Evolutionary conservation across 176 grass and related monocot genomes (phyloP), one percentile per base, ranked within the genome.

Genomic region (Bolboschoenus planiculmis): DNA sequence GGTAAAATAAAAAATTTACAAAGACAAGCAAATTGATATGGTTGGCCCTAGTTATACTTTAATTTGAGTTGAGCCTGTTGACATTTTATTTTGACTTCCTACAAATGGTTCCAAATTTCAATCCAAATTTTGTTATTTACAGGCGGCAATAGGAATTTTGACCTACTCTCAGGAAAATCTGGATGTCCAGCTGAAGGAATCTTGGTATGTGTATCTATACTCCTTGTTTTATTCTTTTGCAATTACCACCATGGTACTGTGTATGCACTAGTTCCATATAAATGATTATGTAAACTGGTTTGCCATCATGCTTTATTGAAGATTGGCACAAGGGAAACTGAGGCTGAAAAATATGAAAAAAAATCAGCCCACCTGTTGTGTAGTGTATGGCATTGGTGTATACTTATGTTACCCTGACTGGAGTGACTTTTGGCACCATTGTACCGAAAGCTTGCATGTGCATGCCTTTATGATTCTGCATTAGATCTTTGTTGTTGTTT

Each of bases 171-270:
- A 98, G 80, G 88, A 91, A 85, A 27, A 91, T 87, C 74, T 93
- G 66, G 95, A 95, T 68, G 95, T 98, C 80, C 95, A 95, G 83
- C 87, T 98, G 80, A 98, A 98, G 86, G 95, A 98, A 84, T 98
- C 95, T 74, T 98, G 95, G 95, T 98, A 98, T 21, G 35, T 36
- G 24, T 88, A 73, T 23, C 82, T 86, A 81, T 39, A 30, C 27
- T 62, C 7, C 31, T 47, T 58, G 10, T 81, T 77, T 50, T 68
- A 87, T 68, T n/a, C 13, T 42, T 82, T 48, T 50, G 43, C 15
- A 76, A 31, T 33, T 31, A 51, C 40, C 7, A 50, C 11, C 67
- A 4, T 26, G 67, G 21, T 72, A 13, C 36, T 39, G 64, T 72
- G 20, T 72, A 16, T 34, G 18, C 7, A 10, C 36, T 21, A 18